A percentile compares a stretch with the other conserved stretches of the same genome.
phyloP scores from a whole-genome alignment of 2,329 filamentous ascomycete species.

The Pochonia chlamydosporia region DNA sequence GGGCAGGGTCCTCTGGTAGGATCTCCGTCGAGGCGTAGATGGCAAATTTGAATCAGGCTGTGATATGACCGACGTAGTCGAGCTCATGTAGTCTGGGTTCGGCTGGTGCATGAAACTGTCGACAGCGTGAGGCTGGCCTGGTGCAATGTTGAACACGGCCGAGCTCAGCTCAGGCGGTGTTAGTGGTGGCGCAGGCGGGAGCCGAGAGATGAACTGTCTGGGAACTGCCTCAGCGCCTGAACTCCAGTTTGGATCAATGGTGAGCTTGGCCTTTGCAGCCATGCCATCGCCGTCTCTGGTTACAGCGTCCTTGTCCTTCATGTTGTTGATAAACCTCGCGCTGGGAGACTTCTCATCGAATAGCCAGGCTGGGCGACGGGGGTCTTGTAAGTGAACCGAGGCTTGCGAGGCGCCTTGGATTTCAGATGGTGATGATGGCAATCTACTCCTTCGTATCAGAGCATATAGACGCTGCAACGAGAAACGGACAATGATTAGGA shows the following conservation, averaged over 20 bases:
- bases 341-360: conserved; percentile 20
- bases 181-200: conserved; percentile 41
- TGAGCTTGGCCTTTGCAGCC: conserved; percentile 12
- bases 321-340: conserved; percentile 1
- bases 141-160: conserved; percentile 36
- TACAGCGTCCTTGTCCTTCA: conserved; percentile 4
- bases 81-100: conserved; percentile 43
- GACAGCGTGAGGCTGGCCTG: conserved; percentile 22
- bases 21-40: conserved; percentile 32
- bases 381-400: conserved; percentile 12
- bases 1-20: conserved; percentile 36
- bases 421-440: not conserved
- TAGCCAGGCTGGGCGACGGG: conserved; percentile 15
- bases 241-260: conserved; percentile 21
- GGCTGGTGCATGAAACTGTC: conserved; percentile 41
- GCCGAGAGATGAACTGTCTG: conserved; percentile 28
- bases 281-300: conserved; percentile 10
- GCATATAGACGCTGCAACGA: conserved; percentile 17
- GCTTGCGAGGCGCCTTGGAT: conserved; percentile 6
- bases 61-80: conserved; percentile 21
- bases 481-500: conserved; percentile 28
- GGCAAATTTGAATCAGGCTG: conserved; percentile 21
- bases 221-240: conserved; percentile 18
- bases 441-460: not conserved
- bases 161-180: conserved; percentile 41